Base-by-base conservation (phyloP, 1,139 yeast species). In the Suhomyces choctaworum region DNA sequence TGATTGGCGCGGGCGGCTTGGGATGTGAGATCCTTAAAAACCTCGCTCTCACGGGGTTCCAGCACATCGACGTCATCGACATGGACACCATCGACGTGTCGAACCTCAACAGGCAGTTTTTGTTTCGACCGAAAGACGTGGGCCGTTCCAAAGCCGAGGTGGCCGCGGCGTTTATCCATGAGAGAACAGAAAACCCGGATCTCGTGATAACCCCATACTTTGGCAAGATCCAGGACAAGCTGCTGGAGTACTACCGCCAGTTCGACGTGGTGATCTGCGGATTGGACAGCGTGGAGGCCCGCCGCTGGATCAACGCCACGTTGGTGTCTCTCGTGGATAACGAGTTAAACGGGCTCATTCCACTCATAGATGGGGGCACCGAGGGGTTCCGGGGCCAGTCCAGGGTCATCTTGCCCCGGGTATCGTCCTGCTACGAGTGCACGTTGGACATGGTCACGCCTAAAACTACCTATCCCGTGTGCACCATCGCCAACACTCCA, bases 361-460 rank as follows among this genome's bases (percentile, higher is more conserved):
- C 97, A 0, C 62, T 92, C 54, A 79, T 92, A 21, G 98, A 92
- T 54, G 97, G 97, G 2, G 98, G 97, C 3, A 85, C 96, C 0
- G 97, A 92, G 54, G 97, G 97, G 0, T 84, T 92, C 52, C 75
- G 87, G 46, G 98, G 98, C 4, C 97, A 92, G 53, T 79, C 90
- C 11, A 80, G 96, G 51, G 86, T 89, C 8, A 88, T 90, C 26
- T 61, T 89, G 12, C 97, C 98, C 0, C 79, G 90, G 0, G 60
- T 88, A 21, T 78, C 92, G 0, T 83, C 96, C 1, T 92, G 98
- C 62, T 90, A 88, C 64, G 97, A 92, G 57, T 92, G 98, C 53
- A 85, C 96, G 2, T 66, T 87, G 31, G 89, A 83, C 42, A 74
- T 90, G 62, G 67, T 87, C 22, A 78, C 87, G 6, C 79, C 81